Base-by-base conservation (phyloP, 148 eudicot genomes). In the Spergularia bocconei region DNA sequence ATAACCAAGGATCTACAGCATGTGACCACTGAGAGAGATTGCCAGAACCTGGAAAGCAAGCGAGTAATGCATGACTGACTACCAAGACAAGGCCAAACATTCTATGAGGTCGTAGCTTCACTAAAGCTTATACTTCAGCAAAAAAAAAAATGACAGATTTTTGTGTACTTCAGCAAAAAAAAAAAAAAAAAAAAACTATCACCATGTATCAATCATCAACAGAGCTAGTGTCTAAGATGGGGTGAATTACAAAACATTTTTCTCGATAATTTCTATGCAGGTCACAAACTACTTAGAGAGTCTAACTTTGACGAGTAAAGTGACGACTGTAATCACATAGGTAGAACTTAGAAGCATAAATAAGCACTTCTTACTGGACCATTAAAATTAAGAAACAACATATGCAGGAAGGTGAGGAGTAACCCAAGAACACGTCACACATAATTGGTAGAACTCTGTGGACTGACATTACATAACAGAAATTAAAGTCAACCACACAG, bases 1-100 rank as follows among this genome's bases (percentile, higher is more conserved):
- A 94, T 75, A 78, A 89, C 93, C 36, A 94, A 78, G 57, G 97
- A 94, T 79, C 86, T 91, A 85, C 97, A 88, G 83, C 96, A 88
- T 38, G 98, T 94, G 66, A 74, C 96, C 38, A 17, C 78, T 56
- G 93, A 93, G 66, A 94, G 82, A 71, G 97, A 90, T 70, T 91
- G 86, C 98, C 97, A 94, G 41, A 84, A 81, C 98, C 97, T 91
- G 87, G 68, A 60, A 75, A 74, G 16, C 57, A 33, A 66, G 21
- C 19, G 56, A 52, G 66, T 65, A 29, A 2, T 29, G 36, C 62
- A 25, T 76, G 69, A 76, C 50, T 36, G 41, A 65, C 29, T 19
- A 70, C 58, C 75, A 33, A 62, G 63, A 47, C 63, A 76, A 79
- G 60, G 70, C 11, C 64, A 71, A 33, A 60, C 41, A 55, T 16